Conservation (phyloP, 169 alveolate species). For the Plasmodium sp. region DNA sequence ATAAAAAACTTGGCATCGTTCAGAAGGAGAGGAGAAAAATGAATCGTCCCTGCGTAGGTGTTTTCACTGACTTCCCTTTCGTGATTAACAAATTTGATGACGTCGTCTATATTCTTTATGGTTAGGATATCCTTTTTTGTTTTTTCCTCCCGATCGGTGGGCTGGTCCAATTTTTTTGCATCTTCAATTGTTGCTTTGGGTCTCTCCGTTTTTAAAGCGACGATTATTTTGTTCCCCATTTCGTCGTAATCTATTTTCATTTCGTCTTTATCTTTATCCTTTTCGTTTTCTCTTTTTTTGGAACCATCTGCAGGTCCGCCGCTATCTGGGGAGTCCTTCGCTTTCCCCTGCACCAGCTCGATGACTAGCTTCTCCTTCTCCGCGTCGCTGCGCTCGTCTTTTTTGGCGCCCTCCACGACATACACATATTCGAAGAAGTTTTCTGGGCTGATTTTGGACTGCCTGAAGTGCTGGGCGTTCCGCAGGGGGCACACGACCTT, state of each 20-base stretch:
- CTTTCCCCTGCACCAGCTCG: background rate
- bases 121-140: slow-evolving; percentile 3
- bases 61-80: slow-evolving; percentile 33
- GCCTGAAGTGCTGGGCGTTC: slow-evolving; percentile 22
- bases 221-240: slow-evolving; percentile 50
- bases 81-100: slow-evolving; percentile 22
- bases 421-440: slow-evolving; percentile 69
- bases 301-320: background rate
- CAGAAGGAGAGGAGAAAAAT: slow-evolving; percentile 39
- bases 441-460: slow-evolving; percentile 58
- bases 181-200: slow-evolving; percentile 68
- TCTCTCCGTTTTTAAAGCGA: slow-evolving; percentile 13
- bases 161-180: background rate
- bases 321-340: background rate
- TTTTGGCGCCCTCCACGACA: background rate
- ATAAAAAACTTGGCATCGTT: slow-evolving; percentile 49
- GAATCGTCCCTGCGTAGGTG: slow-evolving; percentile 1
- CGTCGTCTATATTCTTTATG: slow-evolving; percentile 41
- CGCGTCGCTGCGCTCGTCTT: background rate
- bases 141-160: background rate
- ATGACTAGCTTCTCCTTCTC: background rate
- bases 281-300: background rate
- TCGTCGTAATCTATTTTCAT: slow-evolving; percentile 17
- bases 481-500: slow-evolving; percentile 51
- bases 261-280: background rate